These are phyloP conservation scores for Ceratobasidium papillatum DNA, from an alignment of 1,284 basidiomycete species.

Conservation along the genomic window DNA sequence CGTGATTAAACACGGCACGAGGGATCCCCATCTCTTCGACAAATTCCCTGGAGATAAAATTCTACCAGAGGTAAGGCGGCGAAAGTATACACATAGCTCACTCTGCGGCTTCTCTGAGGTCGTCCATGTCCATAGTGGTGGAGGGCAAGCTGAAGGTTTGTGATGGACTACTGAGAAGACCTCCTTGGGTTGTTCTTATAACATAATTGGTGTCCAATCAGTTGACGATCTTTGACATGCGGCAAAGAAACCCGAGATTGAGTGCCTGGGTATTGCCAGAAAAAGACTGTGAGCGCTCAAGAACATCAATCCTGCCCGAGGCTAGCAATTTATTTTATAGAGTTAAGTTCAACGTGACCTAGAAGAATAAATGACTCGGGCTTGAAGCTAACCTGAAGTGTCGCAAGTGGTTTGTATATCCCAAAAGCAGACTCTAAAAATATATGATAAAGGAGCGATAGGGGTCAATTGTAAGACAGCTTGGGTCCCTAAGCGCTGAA, in stretches of 20 bases:
- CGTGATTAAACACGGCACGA: constrained; percentile 35
- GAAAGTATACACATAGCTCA: not conserved
- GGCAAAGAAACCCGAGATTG: not conserved
- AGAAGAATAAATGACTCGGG: not conserved
- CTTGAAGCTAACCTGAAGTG: too few species aligned
- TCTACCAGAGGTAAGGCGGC: not conserved
- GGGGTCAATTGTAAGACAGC: not conserved
- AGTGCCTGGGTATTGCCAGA: constrained; percentile 19
- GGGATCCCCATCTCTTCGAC: constrained; percentile 36
- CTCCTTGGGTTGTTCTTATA: constrained; percentile 5
- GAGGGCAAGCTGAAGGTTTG: not conserved
- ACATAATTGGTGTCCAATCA: not conserved
- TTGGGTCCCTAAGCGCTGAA: not conserved
- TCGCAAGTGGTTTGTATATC: not conserved
- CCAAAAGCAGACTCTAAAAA: too few species aligned
- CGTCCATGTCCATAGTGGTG: constrained; percentile 15
- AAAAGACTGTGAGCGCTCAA: constrained; percentile 1
- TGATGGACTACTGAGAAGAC: not conserved
- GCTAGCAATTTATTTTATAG: not conserved
- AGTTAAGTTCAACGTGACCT: too few species aligned
- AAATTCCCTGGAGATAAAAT: constrained; percentile 6
- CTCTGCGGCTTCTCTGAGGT: constrained; percentile 17
- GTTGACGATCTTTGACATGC: constrained; percentile 9
- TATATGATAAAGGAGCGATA: too few species aligned
- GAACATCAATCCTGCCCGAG: constrained; percentile 10